These are phyloP conservation scores for Teratosphaeria viscida DNA, from an alignment of 2,329 filamentous ascomycete species.

Conservation along the genomic window DNA sequence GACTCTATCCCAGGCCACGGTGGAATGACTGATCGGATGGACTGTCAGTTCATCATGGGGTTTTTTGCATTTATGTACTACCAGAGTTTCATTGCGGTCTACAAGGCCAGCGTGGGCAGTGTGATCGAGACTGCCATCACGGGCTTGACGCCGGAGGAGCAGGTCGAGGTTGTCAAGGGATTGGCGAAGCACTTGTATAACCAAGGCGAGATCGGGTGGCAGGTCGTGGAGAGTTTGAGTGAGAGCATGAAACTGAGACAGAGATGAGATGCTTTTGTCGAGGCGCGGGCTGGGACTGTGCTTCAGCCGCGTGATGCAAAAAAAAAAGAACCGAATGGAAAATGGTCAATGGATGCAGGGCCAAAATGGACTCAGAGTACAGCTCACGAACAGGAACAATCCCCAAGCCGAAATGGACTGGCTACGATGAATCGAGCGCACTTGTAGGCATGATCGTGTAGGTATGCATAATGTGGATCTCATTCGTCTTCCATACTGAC, in stretches of 20 bases:
- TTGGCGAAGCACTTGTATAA: conserved; percentile 55
- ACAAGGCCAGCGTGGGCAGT: conserved; percentile 73
- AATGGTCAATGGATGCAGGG: not conserved
- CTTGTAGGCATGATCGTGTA: not conserved
- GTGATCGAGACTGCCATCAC: conserved; percentile 88
- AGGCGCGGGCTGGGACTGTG: not conserved
- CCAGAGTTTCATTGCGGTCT: conserved; percentile 81
- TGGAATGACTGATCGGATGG: conserved; percentile 97
- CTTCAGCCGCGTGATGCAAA: not conserved
- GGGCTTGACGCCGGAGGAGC: conserved; percentile 76
- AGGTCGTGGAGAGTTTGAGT: conserved; percentile 34
- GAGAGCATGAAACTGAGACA: conserved; percentile 15
- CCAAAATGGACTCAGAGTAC: not conserved
- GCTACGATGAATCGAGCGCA: not conserved
- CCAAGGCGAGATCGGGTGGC: conserved; percentile 47
- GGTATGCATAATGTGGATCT: not conserved
- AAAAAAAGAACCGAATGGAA: not conserved
- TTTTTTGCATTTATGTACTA: conserved; percentile 99
- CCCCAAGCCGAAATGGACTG: not conserved
- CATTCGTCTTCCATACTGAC: not conserved
- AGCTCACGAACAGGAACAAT: not conserved
- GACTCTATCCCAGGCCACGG: conserved; percentile 96
- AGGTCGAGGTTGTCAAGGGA: conserved; percentile 64
- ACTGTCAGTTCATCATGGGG: conserved; percentile 99
- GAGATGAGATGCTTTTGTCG: not conserved